These are phyloP conservation scores for Lodderomyces jiufengensis DNA, from an alignment of 1,139 yeast genomes.

Conservation along the genomic window DNA sequence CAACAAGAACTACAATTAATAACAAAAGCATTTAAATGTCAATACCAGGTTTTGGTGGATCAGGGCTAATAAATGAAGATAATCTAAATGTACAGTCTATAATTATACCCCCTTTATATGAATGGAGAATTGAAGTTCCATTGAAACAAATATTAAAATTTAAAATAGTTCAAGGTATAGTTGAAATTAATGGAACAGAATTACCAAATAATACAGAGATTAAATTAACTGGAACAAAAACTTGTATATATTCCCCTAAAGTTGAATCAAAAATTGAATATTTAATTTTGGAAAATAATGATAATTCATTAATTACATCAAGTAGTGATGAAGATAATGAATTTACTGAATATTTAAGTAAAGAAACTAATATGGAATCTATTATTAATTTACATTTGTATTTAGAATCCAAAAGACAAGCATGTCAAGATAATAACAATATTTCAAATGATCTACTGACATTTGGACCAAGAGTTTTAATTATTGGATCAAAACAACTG, in stretches of 20 bases:
- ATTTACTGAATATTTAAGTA: constrained; percentile 59
- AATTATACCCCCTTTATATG: constrained; percentile 47
- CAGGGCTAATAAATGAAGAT: constrained; percentile 5
- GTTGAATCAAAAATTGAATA: constrained; percentile 45
- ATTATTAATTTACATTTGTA: constrained; percentile 74
- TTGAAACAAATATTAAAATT: constrained; percentile 54
- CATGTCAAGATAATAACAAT: constrained; percentile 25
- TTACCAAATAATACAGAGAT: constrained; percentile 69
- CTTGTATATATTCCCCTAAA: constrained; percentile 57
- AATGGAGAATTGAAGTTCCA: constrained; percentile 84
- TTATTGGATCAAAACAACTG: constrained; percentile 66
- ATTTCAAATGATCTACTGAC: constrained; percentile 14
- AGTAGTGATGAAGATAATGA: constrained; percentile 32
- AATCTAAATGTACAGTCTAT: constrained; percentile 11
- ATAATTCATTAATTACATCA: constrained; percentile 24
- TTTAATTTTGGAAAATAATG: constrained; percentile 45
- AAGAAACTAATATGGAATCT: constrained; percentile 64
- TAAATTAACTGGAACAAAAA: constrained; percentile 54
- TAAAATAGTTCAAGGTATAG: constrained; percentile 63
- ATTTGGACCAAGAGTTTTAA: constrained; percentile 63
- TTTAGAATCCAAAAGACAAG: constrained; percentile 58
- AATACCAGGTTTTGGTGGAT: constrained; percentile 25
- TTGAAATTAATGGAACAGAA: constrained; percentile 92
- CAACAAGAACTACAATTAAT: no score
- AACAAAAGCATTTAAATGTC: constrained; percentile 10